A percentile compares a stretch with the other conserved stretches of the same genome.
Conservation (phyloP, 192 early-diverging fungal species). For the Bifiguratus adelaidae region DNA sequence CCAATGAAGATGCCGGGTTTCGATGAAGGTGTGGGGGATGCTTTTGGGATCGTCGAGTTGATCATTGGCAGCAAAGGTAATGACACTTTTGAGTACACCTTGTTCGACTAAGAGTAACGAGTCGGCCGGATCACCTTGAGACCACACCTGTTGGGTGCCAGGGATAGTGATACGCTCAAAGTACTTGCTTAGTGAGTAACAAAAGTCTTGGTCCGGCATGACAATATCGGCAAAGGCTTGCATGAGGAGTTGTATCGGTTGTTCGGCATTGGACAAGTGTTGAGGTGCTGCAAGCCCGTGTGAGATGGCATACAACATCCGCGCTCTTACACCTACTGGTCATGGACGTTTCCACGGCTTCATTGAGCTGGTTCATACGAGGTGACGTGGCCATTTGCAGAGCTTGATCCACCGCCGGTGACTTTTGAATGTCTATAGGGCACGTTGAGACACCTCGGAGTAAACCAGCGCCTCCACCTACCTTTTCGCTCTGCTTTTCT, state of each 20-base stretch:
- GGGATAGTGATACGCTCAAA: conserved; percentile 51
- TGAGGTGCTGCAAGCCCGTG: no score
- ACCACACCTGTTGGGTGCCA: conserved; percentile 55
- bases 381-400: no score
- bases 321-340: no score
- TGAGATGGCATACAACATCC: no score
- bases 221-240: conserved; percentile 53
- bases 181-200: conserved; percentile 41
- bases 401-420: no score
- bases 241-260: conserved; percentile 40
- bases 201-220: conserved; percentile 33
- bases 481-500: no score
- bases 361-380: no score
- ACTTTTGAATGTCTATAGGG: no score
- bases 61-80: conserved; percentile 23
- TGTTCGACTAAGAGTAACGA: conserved; percentile 70
- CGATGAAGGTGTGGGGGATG: conserved; percentile 34
- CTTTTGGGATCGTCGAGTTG: not conserved
- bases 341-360: no score
- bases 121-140: conserved; percentile 37
- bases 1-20: conserved; percentile 91
- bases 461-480: no score
- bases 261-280: conserved; percentile 28
- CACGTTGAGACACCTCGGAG: no score
- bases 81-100: conserved; percentile 44